These are phyloP conservation scores for Eucalyptus brandiana DNA, from an alignment of 345 rosid genomes.

Conservation along the genomic window DNA sequence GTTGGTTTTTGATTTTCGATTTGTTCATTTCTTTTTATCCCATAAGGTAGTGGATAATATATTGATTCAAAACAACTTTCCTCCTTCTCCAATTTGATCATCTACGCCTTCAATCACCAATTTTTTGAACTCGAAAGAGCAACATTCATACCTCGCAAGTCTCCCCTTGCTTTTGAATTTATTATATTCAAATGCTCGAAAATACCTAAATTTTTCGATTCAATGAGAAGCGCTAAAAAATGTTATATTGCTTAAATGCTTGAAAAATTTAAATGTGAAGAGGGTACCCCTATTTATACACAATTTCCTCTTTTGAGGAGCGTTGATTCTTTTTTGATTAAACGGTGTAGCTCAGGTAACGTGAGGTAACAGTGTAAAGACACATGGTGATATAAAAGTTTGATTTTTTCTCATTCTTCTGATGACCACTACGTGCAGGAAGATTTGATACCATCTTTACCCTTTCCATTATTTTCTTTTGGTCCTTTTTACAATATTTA, in stretches of 20 bases:
- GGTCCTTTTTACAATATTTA: neutral
- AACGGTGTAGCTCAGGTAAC: neutral
- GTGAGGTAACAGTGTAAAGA: neutral
- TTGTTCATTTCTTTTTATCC: neutral
- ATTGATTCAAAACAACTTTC: neutral
- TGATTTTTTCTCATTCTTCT: neutral
- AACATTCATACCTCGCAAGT: fast-evolving
- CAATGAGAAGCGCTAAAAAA: neutral
- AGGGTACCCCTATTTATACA: fast-evolving
- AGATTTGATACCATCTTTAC: neutral
- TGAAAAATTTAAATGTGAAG: fast-evolving
- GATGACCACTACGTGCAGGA: neutral
- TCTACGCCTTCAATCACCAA: neutral
- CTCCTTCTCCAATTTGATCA: neutral
- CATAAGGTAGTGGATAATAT: neutral
- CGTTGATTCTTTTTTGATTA: too few species aligned
- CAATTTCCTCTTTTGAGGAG: fast-evolving
- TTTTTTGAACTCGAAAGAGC: fast-evolving
- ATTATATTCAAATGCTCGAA: too few species aligned
- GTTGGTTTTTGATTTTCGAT: neutral
- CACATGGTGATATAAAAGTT: neutral
- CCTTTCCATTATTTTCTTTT: neutral
- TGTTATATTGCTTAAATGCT: neutral
- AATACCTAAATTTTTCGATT: fast-evolving
- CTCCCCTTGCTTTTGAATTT: neutral